Evolutionary conservation across 345 rosid species (phyloP), one percentile per base, ranked within the genome.

Genomic region (Bretschneidera sinensis): DNA sequence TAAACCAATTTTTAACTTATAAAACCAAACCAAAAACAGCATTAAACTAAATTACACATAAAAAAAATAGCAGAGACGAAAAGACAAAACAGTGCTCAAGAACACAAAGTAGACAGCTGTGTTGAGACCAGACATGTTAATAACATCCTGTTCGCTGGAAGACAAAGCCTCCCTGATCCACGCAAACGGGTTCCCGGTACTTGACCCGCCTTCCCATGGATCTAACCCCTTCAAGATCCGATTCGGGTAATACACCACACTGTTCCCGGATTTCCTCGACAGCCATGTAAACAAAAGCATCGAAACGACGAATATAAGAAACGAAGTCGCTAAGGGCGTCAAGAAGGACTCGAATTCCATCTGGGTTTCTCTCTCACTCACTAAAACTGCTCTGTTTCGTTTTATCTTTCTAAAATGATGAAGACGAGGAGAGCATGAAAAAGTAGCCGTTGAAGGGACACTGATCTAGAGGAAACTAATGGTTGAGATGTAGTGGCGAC

Each of bases 81-180:
- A 17, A 60, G 17, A 50, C 71, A 21, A 65, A 89, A 97, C 96
- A 48, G 98, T 92, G 81, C 71, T 73, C 70, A 92, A 63, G 88
- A 75, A 92, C 65, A 89, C 97, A 68, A 92, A 89, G 88, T 92
- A 87, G 70, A 85, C 98, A 52, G 98, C 98, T 22, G 89, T 71
- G 56, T 92, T 97, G 15, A 92, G 72, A 17, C 97, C 97, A 28
- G 97, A 89, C 45, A 80, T 22, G 62, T 65, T 62, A 54, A 92
- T 68, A 21, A 92, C 66, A 48, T 92, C 96, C 66, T 73, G 85
- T 70, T 92, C 98, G 10, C 72, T 53, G 4, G 98, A 78, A 61
- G 84, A 28, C 24, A 87, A 1, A 28, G 89, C 86, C 76, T 92
- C 97, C 64, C 55, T 50, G 71, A 85, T 80, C 98, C 98, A 92